Conservation (phyloP, 306 rosid species). For the Styphnolobium japonicum region DNA sequence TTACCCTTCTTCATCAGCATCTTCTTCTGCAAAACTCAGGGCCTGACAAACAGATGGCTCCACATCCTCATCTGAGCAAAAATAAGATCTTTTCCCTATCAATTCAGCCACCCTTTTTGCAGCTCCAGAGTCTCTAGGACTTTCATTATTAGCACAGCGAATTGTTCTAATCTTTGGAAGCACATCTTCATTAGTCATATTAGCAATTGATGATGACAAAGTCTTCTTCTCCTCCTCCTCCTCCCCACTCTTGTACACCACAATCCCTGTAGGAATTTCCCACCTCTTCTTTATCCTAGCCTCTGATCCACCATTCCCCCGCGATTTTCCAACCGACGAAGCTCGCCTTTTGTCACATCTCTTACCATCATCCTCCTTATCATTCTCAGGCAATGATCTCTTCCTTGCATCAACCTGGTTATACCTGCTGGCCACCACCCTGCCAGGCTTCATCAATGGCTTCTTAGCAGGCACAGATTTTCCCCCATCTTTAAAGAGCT, state of each 20-base stretch:
- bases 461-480: slow-evolving; percentile 48
- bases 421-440: slow-evolving; percentile 84
- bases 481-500: slow-evolving; percentile 68
- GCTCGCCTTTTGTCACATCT: slow-evolving; percentile 47
- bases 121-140: slow-evolving; percentile 86
- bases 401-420: slow-evolving; percentile 59
- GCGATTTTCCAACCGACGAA: slow-evolving; percentile 38
- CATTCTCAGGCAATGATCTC: slow-evolving; percentile 68
- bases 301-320: slow-evolving; percentile 41
- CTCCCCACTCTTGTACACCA: slow-evolving; percentile 30
- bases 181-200: slow-evolving; percentile 18
- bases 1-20: slow-evolving; percentile 26
- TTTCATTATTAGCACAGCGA: slow-evolving; percentile 38
- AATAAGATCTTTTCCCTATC: slow-evolving; percentile 48
- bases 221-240: slow-evolving; percentile 22
- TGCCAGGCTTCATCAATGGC: slow-evolving; percentile 54
- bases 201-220: background rate
- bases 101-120: slow-evolving; percentile 73
- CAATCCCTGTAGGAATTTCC: slow-evolving; percentile 53
- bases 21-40: slow-evolving; percentile 61
- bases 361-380: slow-evolving; percentile 36
- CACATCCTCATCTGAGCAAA: slow-evolving; percentile 36
- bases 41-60: slow-evolving; percentile 52
- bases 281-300: slow-evolving; percentile 58
- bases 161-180: slow-evolving; percentile 66